phyloP scores from a whole-genome alignment of 2,329 filamentous ascomycete genomes.

The Calonectria naviculata region DNA sequence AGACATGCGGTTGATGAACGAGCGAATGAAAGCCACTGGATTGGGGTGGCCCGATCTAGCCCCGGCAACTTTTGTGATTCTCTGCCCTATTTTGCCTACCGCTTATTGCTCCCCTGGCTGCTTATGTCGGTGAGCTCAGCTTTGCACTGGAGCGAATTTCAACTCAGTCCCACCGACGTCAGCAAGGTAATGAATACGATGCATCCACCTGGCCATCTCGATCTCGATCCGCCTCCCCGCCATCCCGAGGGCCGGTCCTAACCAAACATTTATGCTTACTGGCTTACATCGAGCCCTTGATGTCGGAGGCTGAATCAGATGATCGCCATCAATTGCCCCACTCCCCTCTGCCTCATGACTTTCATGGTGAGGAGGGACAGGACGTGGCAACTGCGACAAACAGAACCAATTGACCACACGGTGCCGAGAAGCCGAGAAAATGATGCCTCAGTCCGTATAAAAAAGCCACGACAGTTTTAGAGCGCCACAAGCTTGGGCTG shows the following conservation, averaged over 20 bases:
- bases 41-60: background rate
- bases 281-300: background rate
- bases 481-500: background rate
- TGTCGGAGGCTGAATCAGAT: background rate
- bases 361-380: background rate
- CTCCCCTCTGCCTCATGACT: background rate
- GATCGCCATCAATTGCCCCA: background rate
- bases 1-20: background rate
- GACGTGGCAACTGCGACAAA: background rate
- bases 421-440: background rate
- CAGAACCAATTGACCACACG: background rate
- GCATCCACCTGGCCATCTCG: background rate
- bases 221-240: background rate
- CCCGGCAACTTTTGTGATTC: background rate
- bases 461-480: background rate
- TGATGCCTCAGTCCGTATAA: background rate
- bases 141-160: background rate
- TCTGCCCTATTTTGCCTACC: background rate
- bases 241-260: background rate
- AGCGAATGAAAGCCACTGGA: background rate
- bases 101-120: background rate
- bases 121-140: background rate
- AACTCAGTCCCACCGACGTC: background rate
- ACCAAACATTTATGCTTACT: background rate
- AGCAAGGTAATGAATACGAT: background rate